These are phyloP conservation scores for Pyricularia grisea DNA, from an alignment of 2,329 filamentous ascomycete species.

Conservation along the genomic window DNA sequence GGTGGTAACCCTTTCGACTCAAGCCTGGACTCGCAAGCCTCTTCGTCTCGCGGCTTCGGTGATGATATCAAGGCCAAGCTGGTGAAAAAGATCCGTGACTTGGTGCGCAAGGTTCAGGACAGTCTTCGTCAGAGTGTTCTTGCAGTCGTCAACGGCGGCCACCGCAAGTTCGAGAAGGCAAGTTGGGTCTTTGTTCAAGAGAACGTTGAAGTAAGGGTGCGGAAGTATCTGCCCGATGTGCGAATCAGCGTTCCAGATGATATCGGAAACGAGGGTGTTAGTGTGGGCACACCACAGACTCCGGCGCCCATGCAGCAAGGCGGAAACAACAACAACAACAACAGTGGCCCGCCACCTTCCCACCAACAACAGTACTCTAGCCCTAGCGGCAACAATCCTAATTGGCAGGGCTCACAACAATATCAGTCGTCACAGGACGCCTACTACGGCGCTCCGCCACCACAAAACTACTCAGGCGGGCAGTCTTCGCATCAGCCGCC, in stretches of 20 bases:
- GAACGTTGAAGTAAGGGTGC: constrained; percentile 34
- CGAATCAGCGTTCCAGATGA: constrained; percentile 35
- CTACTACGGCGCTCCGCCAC: not conserved
- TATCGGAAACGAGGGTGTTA: constrained; percentile 35
- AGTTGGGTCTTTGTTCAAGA: constrained; percentile 37
- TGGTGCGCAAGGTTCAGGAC: constrained; percentile 35
- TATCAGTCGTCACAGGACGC: not conserved
- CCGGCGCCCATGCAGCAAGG: constrained; percentile 10
- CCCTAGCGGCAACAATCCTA: not conserved
- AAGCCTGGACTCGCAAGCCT: constrained; percentile 23
- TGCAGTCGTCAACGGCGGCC: constrained; percentile 33
- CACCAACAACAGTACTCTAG: not conserved
- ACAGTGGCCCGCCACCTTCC: not conserved
- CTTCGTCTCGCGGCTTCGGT: constrained; percentile 25
- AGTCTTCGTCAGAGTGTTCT: constrained; percentile 33
- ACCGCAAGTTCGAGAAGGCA: constrained; percentile 34
- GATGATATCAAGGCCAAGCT: constrained; percentile 34
- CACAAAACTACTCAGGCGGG: not conserved
- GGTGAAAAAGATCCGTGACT: constrained; percentile 30
- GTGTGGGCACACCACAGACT: constrained; percentile 24
- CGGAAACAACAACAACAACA: not conserved
- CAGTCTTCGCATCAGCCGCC: not conserved
- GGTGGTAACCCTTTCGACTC: constrained; percentile 36
- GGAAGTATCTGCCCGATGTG: constrained; percentile 34
- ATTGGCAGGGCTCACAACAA: not conserved